phyloP scores from a whole-genome alignment of 345 rosid genomes.

The Geranium rotundifolium region DNA sequence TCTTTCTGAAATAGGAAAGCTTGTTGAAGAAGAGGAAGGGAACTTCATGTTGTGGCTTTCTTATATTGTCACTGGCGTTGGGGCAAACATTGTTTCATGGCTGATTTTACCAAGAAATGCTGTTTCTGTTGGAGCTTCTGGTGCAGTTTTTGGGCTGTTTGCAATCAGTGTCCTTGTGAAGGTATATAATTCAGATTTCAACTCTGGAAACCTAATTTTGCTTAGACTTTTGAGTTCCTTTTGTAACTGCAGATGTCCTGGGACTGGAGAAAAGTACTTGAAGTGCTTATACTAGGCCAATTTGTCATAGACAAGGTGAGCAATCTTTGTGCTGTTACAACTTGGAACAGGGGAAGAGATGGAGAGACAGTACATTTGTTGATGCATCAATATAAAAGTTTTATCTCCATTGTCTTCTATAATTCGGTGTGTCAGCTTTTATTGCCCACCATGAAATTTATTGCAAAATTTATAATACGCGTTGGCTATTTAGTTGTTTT shows the following conservation, averaged over 20 bases:
- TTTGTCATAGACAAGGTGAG: constrained; percentile 74
- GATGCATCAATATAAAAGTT: too few relatives aligned
- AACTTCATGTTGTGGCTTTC: constrained; percentile 69
- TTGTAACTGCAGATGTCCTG: constrained; percentile 58
- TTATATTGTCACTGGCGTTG: constrained; percentile 70
- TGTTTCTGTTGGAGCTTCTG: constrained; percentile 87
- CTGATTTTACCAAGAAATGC: constrained; percentile 81
- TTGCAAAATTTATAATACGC: too few relatives aligned
- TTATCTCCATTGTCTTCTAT: too few relatives aligned
- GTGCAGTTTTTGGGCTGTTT: constrained; percentile 87
- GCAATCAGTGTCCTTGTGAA: constrained; percentile 84
- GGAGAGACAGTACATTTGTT: too few relatives aligned
- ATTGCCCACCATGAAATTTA: too few relatives aligned
- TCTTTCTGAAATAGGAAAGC: constrained; percentile 47
- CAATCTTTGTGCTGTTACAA: background rate
- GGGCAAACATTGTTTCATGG: constrained; percentile 91
- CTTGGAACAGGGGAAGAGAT: background rate
- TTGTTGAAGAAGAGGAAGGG: constrained; percentile 94
- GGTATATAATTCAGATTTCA: constrained; percentile 25
- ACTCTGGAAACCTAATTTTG: background rate
- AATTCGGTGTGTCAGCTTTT: too few relatives aligned
- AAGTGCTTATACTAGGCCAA: constrained; percentile 89
- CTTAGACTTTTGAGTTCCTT: background rate
- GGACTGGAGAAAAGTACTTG: constrained; percentile 96
- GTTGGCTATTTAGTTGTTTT: too few relatives aligned